Evolutionary conservation across 345 rosid genomes (phyloP).

Genomic region (Aegle marmelos): DNA sequence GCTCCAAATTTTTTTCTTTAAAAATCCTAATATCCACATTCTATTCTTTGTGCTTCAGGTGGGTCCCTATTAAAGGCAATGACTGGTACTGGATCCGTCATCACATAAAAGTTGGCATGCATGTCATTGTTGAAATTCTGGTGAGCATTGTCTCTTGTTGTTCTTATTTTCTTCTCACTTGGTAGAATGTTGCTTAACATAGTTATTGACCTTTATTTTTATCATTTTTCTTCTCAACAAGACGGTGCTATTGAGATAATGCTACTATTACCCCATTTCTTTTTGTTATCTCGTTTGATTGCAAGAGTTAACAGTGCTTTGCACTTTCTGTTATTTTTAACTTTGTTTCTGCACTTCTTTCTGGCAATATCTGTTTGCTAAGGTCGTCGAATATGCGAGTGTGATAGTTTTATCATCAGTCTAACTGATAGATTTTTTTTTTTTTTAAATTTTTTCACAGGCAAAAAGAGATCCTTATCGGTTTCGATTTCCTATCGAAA

Average conservation of each 20-base stretch:
- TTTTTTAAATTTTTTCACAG: conserved; percentile 38
- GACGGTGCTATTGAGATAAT: background rate
- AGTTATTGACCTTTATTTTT: background rate
- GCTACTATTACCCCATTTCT: background rate
- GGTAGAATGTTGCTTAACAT: background rate
- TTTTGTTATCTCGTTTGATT: background rate
- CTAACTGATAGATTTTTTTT: conserved; percentile 10
- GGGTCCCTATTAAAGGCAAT: conserved; percentile 88
- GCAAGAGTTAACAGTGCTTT: background rate
- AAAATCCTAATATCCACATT: conserved; percentile 8
- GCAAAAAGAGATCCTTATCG: conserved; percentile 94
- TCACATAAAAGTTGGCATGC: conserved; percentile 93
- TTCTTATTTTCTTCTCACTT: background rate
- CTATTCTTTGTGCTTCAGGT: conserved; percentile 45
- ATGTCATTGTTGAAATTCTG: conserved; percentile 84
- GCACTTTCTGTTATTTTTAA: background rate
- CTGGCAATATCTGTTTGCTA: background rate
- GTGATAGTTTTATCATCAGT: background rate
- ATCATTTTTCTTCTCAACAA: background rate
- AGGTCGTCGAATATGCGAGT: background rate
- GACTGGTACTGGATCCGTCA: conserved; percentile 99
- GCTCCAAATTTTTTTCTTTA: too few relatives aligned
- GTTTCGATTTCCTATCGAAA: conserved; percentile 87
- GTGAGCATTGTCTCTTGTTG: conserved; percentile 39
- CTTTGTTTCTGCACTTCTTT: background rate